Base-by-base conservation (phyloP, 106 monocot genomes). In the Xerophyta viscosa region DNA sequence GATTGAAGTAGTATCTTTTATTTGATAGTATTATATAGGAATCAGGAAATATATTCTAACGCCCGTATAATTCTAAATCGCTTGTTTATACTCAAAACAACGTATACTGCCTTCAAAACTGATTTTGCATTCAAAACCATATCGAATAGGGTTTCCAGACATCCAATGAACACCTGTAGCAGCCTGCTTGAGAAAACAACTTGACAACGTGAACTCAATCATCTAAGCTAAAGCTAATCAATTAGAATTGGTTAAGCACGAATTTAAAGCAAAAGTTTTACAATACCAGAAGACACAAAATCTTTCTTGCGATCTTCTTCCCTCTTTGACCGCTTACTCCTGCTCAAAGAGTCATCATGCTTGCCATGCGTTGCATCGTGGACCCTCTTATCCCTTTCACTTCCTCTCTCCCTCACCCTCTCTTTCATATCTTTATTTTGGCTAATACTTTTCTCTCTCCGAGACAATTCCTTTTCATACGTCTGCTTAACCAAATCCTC, bases 401-500 rank as follows among this genome's bases (percentile, higher is more conserved):
- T 39, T 23, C 57, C 29, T 22, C 44, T 14, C 24, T 45, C 58
- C 19, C 18, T 58, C 17, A 24, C 41, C 25, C 26, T 41, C 41
- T 57, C 57, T 41, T 57, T 57, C 6, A 17, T 6, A 6, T 58
- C 58, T 26, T 20, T 45, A 46, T 57, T 51, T 20, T 61, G 69
- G 41, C 61, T 66, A 46, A 19, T 29, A 20, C 53, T 60, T 20
- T 58, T 66, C 37, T 83, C 82, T 25, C 70, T 70, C 43, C 80
- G 55, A 47, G 55, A 49, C 12, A 28, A 70, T 14, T 83, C 83
- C 66, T 73, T 83, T 56, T 78, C 87, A 0, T 62, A 66, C 48
- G 51, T 63, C 58, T 53, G 63, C 72, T 82, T 78, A 18, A 4
- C 54, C 11, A 56, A 52, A 6, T 64, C 64, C 33, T 65, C 77